phyloP scores from a whole-genome alignment of 768 basidiomycete species.

The Jaapia argillacea region DNA sequence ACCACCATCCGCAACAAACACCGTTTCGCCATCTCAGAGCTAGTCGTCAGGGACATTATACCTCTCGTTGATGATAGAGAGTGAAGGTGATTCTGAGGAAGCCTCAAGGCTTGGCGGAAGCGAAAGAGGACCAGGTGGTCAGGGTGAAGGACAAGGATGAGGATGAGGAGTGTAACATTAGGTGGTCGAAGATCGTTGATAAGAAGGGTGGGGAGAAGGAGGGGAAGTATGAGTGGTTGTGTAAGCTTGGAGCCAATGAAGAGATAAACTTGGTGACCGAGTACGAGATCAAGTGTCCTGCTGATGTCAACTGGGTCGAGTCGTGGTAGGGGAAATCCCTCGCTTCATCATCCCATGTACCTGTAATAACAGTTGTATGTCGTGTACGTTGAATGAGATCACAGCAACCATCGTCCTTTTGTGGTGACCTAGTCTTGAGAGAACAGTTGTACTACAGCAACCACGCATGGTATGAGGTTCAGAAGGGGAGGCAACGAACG shows the following conservation, averaged over 20 bases:
- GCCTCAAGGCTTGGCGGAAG: constrained; percentile 35
- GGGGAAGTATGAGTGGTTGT: constrained; percentile 47
- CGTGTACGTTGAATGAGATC: too few species aligned
- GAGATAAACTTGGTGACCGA: constrained; percentile 33
- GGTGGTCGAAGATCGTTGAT: constrained; percentile 29
- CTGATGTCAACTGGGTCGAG: constrained; percentile 18
- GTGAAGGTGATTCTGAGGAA: constrained; percentile 35
- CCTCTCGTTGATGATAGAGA: constrained; percentile 23
- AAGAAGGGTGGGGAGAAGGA: constrained; percentile 42
- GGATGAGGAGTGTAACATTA: constrained; percentile 21
- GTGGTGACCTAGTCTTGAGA: too few species aligned
- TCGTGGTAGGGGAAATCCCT: too few species aligned
- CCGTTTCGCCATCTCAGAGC: constrained; percentile 29
- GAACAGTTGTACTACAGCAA: too few species aligned
- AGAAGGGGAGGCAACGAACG: too few species aligned
- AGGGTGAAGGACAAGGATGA: constrained; percentile 11
- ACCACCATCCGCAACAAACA: constrained; percentile 39
- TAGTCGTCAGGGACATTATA: constrained; percentile 38
- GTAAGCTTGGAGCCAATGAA: constrained; percentile 31
- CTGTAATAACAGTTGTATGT: too few species aligned
- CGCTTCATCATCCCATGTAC: too few species aligned
- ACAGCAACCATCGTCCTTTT: too few species aligned
- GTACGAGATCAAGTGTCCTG: constrained; percentile 42
- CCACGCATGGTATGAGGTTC: too few species aligned
- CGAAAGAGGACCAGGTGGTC: constrained; percentile 29